Evolutionary conservation across 2,329 filamentous ascomycete species (phyloP).

Genomic region (Thyridium curvatum): DNA sequence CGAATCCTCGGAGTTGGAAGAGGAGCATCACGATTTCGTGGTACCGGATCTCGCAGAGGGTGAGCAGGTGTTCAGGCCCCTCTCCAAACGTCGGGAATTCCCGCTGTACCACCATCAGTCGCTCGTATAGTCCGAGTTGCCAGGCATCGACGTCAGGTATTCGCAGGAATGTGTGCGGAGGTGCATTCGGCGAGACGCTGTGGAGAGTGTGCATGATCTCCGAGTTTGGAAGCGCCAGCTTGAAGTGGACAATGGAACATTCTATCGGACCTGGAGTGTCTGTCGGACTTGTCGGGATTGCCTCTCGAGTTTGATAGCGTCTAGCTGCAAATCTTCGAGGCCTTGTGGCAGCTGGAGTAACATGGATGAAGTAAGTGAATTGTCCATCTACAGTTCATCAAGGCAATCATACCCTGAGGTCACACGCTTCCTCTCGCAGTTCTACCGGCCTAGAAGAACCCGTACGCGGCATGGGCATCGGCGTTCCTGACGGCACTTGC

Average conservation of each 20-base stretch:
- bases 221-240: constrained; percentile 41
- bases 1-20: constrained; percentile 44
- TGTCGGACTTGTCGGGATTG: no score
- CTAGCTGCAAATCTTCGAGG: no score
- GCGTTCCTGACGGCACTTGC: no score
- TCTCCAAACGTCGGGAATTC: constrained; percentile 10
- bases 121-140: constrained; percentile 34
- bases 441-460: constrained; percentile 32
- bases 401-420: constrained; percentile 35
- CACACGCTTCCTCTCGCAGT: constrained; percentile 47
- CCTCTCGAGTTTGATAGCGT: no score
- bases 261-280: no score
- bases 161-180: constrained; percentile 40
- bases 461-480: no score
- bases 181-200: constrained; percentile 39
- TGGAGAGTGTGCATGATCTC: constrained; percentile 53
- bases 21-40: constrained; percentile 42
- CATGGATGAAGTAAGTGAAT: no score
- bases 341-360: no score
- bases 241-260: constrained; percentile 38
- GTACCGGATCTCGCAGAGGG: constrained; percentile 36
- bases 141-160: constrained; percentile 36
- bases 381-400: constrained; percentile 5
- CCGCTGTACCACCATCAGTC: constrained; percentile 15
- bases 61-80: constrained; percentile 32